Evolutionary conservation across 2,329 filamentous ascomycete species (phyloP).

Genomic region (Claviceps fusiformis): DNA sequence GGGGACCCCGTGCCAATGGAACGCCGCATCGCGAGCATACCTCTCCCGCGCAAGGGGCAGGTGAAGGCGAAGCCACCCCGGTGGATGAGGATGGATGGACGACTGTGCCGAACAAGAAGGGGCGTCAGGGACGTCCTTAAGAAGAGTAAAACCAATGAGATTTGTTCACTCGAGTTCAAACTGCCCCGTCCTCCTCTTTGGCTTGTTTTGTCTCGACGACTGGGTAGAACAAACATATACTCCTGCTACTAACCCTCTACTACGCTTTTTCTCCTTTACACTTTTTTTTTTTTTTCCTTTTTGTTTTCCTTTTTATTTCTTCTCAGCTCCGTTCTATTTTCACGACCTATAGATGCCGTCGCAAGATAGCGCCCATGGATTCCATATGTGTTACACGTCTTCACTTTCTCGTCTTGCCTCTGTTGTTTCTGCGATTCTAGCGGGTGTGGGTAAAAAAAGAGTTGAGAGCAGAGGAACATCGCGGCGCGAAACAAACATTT

Average conservation of each 20-base stretch:
- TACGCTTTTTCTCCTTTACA: too few species aligned
- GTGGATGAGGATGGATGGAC: slow-evolving; percentile 52
- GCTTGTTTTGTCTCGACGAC: not conserved
- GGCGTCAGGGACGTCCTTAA: slow-evolving; percentile 20
- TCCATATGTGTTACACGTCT: slow-evolving; percentile 5
- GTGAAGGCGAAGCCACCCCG: slow-evolving; percentile 17
- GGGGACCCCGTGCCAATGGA: slow-evolving; percentile 35
- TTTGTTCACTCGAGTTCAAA: slow-evolving; percentile 19
- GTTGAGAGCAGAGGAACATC: not conserved
- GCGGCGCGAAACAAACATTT: not conserved
- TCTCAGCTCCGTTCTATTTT: not conserved
- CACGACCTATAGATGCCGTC: slow-evolving; percentile 21
- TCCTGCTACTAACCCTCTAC: slow-evolving; percentile 12
- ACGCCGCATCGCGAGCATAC: slow-evolving; percentile 22
- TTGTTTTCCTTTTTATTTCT: too few species aligned
- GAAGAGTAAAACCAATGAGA: slow-evolving; percentile 14
- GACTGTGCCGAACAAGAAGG: slow-evolving; percentile 32
- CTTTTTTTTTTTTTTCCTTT: not conserved
- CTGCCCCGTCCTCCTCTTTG: not conserved
- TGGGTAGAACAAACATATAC: slow-evolving; percentile 3
- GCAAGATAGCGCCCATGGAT: slow-evolving; percentile 16
- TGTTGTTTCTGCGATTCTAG: not conserved
- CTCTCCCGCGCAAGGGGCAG: slow-evolving; percentile 17
- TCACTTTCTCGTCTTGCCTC: slow-evolving; percentile 3
- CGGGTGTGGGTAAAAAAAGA: not conserved